phyloP scores from a whole-genome alignment of 495 filamentous ascomycete species.

The Venustampulla echinocandica region DNA sequence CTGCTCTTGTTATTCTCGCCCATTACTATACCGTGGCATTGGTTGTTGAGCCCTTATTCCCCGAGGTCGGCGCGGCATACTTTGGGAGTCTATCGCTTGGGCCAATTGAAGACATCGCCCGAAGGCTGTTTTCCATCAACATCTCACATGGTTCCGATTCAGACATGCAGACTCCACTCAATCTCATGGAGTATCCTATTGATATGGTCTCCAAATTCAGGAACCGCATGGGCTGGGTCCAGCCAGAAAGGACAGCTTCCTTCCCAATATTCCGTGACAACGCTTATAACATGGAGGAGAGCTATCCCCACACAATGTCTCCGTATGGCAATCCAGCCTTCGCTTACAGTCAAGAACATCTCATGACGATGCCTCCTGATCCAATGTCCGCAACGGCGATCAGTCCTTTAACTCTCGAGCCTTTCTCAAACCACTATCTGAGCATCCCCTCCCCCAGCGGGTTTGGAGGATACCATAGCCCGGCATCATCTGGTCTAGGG shows the following conservation, averaged over 20 bases:
- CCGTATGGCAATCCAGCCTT: constrained; percentile 44
- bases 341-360: constrained; percentile 48
- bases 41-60: constrained; percentile 81
- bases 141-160: constrained; percentile 35
- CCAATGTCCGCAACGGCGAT: constrained; percentile 30
- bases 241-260: constrained; percentile 42
- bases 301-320: constrained; percentile 33
- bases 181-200: constrained; percentile 55
- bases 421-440: constrained; percentile 44
- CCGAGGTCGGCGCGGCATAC: constrained; percentile 81
- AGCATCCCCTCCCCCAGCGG: constrained; percentile 46
- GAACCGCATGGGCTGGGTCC: constrained; percentile 51
- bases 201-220: constrained; percentile 53
- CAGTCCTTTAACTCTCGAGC: constrained; percentile 42
- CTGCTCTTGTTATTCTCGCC: constrained; percentile 71
- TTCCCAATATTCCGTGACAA: constrained; percentile 43
- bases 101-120: constrained; percentile 71
- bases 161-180: constrained; percentile 40
- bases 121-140: constrained; percentile 44
- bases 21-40: constrained; percentile 87
- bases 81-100: constrained; percentile 67
- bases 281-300: constrained; percentile 27
- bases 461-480: constrained; percentile 39
- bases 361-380: constrained; percentile 32
- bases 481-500: constrained; percentile 44